phyloP scores from a whole-genome alignment of 352 stramenopile species.

The Poterioochromonas sp. region DNA sequence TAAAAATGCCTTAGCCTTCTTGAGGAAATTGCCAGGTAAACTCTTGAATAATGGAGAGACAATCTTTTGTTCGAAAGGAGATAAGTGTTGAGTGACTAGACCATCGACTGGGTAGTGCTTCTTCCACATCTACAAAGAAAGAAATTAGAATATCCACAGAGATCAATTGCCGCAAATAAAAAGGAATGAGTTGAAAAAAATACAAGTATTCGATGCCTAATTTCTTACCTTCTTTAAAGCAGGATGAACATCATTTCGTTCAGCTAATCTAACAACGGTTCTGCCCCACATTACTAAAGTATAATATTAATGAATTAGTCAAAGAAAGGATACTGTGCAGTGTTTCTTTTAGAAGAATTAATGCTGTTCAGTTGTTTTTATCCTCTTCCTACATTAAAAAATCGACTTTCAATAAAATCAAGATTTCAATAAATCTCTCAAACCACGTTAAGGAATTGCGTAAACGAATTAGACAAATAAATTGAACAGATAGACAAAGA shows the following conservation, averaged over 20 bases:
- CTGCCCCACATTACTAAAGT: conserved; percentile 7
- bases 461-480: no score
- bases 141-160: background rate
- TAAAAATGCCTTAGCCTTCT: background rate
- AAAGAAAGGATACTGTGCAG: no score
- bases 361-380: no score
- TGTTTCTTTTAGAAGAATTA: no score
- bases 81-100: conserved; percentile 23
- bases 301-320: no score
- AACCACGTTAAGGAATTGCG: no score
- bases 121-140: conserved; percentile 15
- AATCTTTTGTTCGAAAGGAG: conserved; percentile 24
- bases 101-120: conserved; percentile 24
- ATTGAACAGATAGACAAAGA: no score
- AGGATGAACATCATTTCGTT: conserved; percentile 15
- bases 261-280: background rate
- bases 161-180: background rate
- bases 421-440: no score
- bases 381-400: no score
- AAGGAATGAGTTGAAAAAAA: background rate
- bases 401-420: no score
- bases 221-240: conserved; percentile 12
- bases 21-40: background rate
- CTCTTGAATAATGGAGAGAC: background rate
- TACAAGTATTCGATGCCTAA: background rate